Conservation (phyloP, 495 filamentous ascomycete species). For the Daldinia bambusicola region DNA sequence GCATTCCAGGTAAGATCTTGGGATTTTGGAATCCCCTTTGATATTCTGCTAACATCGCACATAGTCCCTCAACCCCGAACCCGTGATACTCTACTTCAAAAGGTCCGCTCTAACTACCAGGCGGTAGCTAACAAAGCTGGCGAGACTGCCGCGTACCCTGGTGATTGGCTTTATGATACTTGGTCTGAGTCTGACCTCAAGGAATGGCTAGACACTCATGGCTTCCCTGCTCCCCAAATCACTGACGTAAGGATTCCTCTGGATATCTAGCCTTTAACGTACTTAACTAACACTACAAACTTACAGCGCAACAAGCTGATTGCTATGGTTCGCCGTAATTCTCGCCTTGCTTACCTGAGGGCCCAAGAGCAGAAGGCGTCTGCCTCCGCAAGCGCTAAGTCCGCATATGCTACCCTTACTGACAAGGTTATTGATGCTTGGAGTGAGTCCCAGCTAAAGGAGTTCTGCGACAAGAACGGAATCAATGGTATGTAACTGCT, state of each 20-base stretch:
- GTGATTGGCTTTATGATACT: constrained; percentile 92
- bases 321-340: constrained; percentile 89
- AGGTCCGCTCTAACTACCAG: constrained; percentile 84
- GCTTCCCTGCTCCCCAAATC: constrained; percentile 88
- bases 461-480: constrained; percentile 89
- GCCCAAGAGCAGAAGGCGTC: constrained; percentile 67
- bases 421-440: constrained; percentile 89
- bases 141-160: constrained; percentile 84
- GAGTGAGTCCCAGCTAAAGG: constrained; percentile 87
- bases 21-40: background rate
- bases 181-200: constrained; percentile 73
- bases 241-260: constrained; percentile 58
- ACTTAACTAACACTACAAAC: constrained; percentile 2
- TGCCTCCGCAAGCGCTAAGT: constrained; percentile 71
- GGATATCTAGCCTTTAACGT: background rate
- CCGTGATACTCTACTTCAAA: constrained; percentile 81
- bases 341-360: constrained; percentile 77
- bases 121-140: constrained; percentile 82
- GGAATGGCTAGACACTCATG: constrained; percentile 89
- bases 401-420: constrained; percentile 75
- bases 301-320: constrained; percentile 82
- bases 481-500: constrained; percentile 59
- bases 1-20: constrained; percentile 69
- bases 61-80: constrained; percentile 80
- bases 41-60: background rate